These are phyloP conservation scores for Ascochyta viciae-villosae DNA, from an alignment of 2,329 filamentous ascomycete species.

Conservation along the genomic window DNA sequence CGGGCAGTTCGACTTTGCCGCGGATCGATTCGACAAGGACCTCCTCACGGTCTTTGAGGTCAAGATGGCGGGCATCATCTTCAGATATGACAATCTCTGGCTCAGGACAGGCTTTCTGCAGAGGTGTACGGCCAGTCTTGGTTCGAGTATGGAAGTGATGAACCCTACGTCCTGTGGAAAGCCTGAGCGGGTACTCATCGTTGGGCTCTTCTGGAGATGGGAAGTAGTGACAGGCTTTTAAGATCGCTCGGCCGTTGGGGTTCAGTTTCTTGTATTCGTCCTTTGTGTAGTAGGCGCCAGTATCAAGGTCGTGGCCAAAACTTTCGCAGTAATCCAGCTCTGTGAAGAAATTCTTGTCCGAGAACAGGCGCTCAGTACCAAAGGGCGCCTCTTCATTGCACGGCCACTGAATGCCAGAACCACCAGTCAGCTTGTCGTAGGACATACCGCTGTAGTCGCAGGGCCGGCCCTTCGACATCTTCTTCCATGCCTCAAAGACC, in stretches of 20 bases:
- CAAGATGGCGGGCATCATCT: conserved; percentile 3
- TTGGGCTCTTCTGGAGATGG: conserved; percentile 13
- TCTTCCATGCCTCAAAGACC: conserved; percentile 19
- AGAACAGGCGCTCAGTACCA: conserved; percentile 15
- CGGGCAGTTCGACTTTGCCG: conserved; percentile 11
- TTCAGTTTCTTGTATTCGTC: conserved; percentile 13
- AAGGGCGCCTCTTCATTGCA: conserved; percentile 16
- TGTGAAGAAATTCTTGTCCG: conserved; percentile 16
- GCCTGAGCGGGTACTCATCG: conserved; percentile 10
- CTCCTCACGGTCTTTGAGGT: conserved; percentile 8
- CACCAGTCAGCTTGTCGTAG: conserved; percentile 16
- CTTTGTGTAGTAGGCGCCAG: conserved; percentile 13
- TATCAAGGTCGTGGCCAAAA: conserved; percentile 19
- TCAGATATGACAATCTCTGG: conserved; percentile 11
- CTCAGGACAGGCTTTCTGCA: conserved; percentile 8
- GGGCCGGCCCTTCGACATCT: conserved; percentile 12
- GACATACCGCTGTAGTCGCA: conserved; percentile 17
- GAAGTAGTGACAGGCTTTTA: conserved; percentile 11
- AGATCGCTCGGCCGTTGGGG: conserved; percentile 11
- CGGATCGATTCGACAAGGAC: conserved; percentile 13
- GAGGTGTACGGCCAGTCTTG: conserved; percentile 13
- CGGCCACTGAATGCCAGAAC: conserved; percentile 17
- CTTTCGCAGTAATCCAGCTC: conserved; percentile 14
- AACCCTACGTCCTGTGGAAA: conserved; percentile 10
- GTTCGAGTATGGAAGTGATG: conserved; percentile 13